Evolutionary conservation across 1,139 yeast species (phyloP), one percentile per base, ranked within the genome.

Genomic region (Neolecta irregularis): DNA sequence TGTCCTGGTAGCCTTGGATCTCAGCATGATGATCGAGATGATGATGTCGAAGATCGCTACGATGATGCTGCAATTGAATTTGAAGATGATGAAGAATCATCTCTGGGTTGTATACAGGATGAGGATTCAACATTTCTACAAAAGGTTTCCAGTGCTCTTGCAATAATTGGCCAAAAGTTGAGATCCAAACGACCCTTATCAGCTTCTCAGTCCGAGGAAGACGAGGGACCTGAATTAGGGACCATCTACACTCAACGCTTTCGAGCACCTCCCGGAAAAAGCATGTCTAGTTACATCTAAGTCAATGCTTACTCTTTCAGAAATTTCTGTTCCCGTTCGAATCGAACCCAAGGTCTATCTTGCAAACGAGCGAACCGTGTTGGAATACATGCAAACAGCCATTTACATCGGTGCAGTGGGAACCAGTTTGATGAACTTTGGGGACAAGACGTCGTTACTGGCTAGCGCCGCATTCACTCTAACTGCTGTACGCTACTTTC

Each of bases 291-390:
- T n/a, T n/a, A n/a, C n/a, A n/a, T n/a, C n/a, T n/a, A n/a, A n/a
- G n/a, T n/a, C n/a, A n/a, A n/a, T n/a, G n/a, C n/a, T n/a, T n/a
- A n/a, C n/a, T n/a, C n/a, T n/a, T n/a, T n/a, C n/a, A n/a, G n/a
- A n/a, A 58, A 81, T 88, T 46, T 92, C 94, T 11, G 71, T 91
- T 34, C 99, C 99, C 31, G 93, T 95, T 19, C 71, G 99, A 48
- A 93, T 88, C 18, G 99, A 88, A 57, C 99, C 99, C 45, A 88
- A 88, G 59, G 98, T 88, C 17, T 91, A 88, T 62, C 88, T 88
- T 55, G 98, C 98, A 49, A 88, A 88, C 55, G 99, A 88, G 61
- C 78, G 99, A 65, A 88, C 98, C 1, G 88, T 88, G 56, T 67
- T 88, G 44, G 78, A 95, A 25, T 88, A 98, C 96, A 68, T 88